Conservation (phyloP, 2,329 filamentous ascomycete genomes). For the Teratosphaeria nubilosa region DNA sequence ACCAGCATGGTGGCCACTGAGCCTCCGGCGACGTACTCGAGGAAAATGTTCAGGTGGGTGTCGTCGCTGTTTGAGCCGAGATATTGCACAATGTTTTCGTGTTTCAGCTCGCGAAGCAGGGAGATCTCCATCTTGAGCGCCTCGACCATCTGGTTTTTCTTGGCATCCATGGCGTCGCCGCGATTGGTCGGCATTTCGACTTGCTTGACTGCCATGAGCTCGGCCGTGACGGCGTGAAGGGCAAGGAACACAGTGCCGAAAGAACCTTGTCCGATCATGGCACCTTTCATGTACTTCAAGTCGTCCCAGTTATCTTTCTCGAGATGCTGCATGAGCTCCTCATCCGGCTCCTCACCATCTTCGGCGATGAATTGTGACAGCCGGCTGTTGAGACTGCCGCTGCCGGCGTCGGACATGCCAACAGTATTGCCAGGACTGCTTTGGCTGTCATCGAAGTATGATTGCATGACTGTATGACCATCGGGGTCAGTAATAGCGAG, state of each 20-base stretch:
- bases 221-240: conserved; percentile 88
- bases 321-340: conserved; percentile 81
- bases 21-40: conserved; percentile 95
- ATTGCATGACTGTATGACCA: conserved; percentile 57
- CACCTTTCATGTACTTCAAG: conserved; percentile 98
- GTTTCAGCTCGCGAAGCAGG: conserved; percentile 83
- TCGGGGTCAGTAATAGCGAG: conserved; percentile 70
- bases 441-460: conserved; percentile 74
- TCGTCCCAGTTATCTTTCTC: conserved; percentile 91
- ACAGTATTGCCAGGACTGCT: conserved; percentile 52
- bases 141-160: conserved; percentile 97
- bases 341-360: conserved; percentile 84
- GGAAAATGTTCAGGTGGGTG: conserved; percentile 95
- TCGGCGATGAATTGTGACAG: conserved; percentile 76
- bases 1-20: conserved; percentile 98
- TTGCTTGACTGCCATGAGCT: conserved; percentile 96
- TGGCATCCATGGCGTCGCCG: conserved; percentile 67
- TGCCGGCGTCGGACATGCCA: conserved; percentile 28
- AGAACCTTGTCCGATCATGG: conserved; percentile 89
- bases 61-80: conserved; percentile 87
- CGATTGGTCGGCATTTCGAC: conserved; percentile 80
- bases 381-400: conserved; percentile 67
- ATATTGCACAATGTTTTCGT: conserved; percentile 97
- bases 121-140: conserved; percentile 94
- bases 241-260: conserved; percentile 95